Conservation (phyloP, 23 red algal genomes). For the Cyanidioschyzon merolae region DNA sequence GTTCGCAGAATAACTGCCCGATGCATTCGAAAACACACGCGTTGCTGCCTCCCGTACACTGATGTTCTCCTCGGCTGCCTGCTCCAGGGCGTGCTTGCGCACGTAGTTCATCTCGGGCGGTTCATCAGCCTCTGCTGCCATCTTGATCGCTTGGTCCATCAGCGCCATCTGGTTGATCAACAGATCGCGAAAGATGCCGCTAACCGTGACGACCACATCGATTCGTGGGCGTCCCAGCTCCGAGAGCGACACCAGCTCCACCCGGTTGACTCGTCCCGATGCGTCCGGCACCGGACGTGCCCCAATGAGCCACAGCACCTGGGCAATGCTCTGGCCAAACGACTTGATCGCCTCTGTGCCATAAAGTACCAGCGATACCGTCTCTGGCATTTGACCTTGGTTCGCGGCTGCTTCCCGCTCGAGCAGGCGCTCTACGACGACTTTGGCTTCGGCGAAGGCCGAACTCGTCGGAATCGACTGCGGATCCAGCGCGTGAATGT, state of each 20-base stretch:
- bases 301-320: constrained; percentile 94
- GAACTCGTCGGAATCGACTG: constrained; percentile 90
- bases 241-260: constrained; percentile 77
- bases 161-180: constrained; percentile 99
- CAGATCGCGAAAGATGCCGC: constrained; percentile 93
- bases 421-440: constrained; percentile 83
- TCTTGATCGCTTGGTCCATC: constrained; percentile 86
- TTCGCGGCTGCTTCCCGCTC: constrained; percentile 40
- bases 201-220: constrained; percentile 94
- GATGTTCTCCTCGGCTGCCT: constrained; percentile 69
- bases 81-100: constrained; percentile 75
- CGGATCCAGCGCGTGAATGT: constrained; percentile 99
- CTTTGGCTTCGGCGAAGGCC: constrained; percentile 52
- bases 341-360: constrained; percentile 96
- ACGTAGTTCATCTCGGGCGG: constrained; percentile 80
- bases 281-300: constrained; percentile 68
- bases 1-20: constrained; percentile 92
- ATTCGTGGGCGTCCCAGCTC: constrained; percentile 88
- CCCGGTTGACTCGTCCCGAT: constrained; percentile 75
- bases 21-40: constrained; percentile 96
- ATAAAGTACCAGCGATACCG: constrained; percentile 88
- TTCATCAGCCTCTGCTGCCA: constrained; percentile 93
- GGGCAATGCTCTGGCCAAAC: constrained; percentile 82
- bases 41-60: constrained; percentile 72
- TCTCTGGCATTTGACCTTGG: constrained; percentile 73